Evolutionary conservation across 75 land plant genomes (phyloP), one percentile per base, ranked within the genome.

Genomic region (Chamaecyparis obtusa): DNA sequence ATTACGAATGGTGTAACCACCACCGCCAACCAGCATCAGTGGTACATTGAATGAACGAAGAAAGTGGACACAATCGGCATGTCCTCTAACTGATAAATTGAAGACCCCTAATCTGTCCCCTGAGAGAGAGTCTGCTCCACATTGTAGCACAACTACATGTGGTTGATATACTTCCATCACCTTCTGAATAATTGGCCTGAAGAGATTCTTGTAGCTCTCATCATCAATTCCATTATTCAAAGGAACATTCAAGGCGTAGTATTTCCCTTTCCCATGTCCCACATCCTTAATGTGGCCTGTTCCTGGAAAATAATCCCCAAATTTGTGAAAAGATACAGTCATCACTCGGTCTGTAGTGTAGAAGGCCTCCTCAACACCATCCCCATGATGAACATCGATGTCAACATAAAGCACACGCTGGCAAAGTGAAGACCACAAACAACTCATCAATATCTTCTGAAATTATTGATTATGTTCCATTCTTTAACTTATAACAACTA

Each of bases 351-450:
- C 88, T 27, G 90, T 91, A 49, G 92, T 87, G 74, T 91, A 91
- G 69, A 91, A 91, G 37, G 92, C 92, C 81, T 91, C 92, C 83
- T 91, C 92, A 36, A 91, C 92, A 24, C 92, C 92, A 89, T 91
- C 92, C 57, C 92, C 92, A 44, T 91, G 92, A 83, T 91, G 92
- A 30, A 91, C 87, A 60, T 91, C 92, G 67, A 90, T 90, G 72
- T 90, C 91, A 48, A 90, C 35, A 55, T 90, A 90, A n/a, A 90
- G 74, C 5, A 91, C 92, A 60, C 90, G 76, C 76, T 74, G 76
- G 33, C 76, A 74, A 74, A 30, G 33, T 74, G 76, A 33, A 32
- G n/a, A 71, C 9, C 30, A n/a, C 3, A 33, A 74, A 74, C 33
- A 74, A 33, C 15, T 74, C 36, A 33, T 74, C 36, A 74, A 33